Percentiles rank a stretch among this genome's conserved stretches.
Evolutionary conservation across 2,329 filamentous ascomycete genomes (phyloP).

Genomic region (Fusarium compactum): DNA sequence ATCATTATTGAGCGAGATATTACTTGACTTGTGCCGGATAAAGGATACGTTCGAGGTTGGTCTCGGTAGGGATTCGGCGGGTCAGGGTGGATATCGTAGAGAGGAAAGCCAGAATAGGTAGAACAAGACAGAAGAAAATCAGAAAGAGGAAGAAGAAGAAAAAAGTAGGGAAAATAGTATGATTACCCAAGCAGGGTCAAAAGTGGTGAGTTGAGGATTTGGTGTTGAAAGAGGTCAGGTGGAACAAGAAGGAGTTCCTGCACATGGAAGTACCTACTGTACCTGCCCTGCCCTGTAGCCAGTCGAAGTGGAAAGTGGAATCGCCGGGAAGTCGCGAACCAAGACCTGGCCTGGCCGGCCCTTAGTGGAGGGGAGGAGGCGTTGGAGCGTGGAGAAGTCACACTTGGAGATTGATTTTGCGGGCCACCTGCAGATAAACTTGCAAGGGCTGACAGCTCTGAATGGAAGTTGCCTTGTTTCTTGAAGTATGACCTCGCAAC

Average conservation of each 20-base stretch:
- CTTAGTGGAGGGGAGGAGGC: slow-evolving; percentile 32
- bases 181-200: slow-evolving; percentile 10
- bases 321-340: slow-evolving; percentile 33
- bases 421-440: slow-evolving; percentile 26
- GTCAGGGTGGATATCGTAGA: slow-evolving; percentile 19
- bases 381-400: slow-evolving; percentile 38
- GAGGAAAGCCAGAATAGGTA: slow-evolving; percentile 4
- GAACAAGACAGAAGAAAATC: neutral
- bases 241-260: slow-evolving; percentile 36
- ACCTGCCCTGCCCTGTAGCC: slow-evolving; percentile 24
- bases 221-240: slow-evolving; percentile 40
- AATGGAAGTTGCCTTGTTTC: neutral
- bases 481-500: neutral
- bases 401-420: slow-evolving; percentile 33
- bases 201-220: slow-evolving; percentile 33
- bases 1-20: slow-evolving; percentile 38
- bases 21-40: slow-evolving; percentile 20
- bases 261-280: slow-evolving; percentile 16
- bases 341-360: slow-evolving; percentile 4
- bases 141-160: neutral
- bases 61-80: slow-evolving; percentile 29
- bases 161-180: slow-evolving; percentile 2
- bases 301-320: slow-evolving; percentile 35
- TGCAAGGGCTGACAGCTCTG: slow-evolving; percentile 1
- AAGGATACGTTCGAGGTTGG: slow-evolving; percentile 16